Evolutionary conservation across 805 yeast genomes (phyloP).

Genomic region (Kodamaea fukazawae): DNA sequence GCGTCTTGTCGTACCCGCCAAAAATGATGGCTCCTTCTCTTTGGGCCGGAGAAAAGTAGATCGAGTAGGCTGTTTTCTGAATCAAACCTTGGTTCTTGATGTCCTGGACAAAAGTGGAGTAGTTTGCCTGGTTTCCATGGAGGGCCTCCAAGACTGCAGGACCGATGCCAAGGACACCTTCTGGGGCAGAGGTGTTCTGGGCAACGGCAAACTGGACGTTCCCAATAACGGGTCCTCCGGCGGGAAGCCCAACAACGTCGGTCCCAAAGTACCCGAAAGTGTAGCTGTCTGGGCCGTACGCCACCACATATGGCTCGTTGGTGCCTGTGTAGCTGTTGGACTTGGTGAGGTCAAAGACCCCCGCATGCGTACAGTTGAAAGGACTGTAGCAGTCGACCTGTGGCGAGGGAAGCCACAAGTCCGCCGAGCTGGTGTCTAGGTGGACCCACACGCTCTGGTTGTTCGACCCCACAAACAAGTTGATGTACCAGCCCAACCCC

Average conservation of each 20-base stretch:
- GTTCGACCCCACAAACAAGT: too few species aligned
- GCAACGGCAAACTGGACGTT: constrained; percentile 6
- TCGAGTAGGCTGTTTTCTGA: constrained; percentile 19
- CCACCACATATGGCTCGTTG: too few species aligned
- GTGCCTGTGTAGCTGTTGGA: background rate
- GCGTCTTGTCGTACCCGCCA: constrained; percentile 18
- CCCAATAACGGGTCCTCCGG: background rate
- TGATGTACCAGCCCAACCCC: too few species aligned
- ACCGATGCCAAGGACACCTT: background rate
- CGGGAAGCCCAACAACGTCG: constrained; percentile 4
- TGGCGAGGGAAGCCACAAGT: too few species aligned
- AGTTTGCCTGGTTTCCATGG: constrained; percentile 3
- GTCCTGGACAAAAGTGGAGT: constrained; percentile 16
- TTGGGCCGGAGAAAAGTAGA: constrained; percentile 20
- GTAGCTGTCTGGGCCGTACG: too few species aligned
- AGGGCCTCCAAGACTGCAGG: constrained; percentile 2
- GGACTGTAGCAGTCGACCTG: background rate
- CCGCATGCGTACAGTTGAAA: background rate
- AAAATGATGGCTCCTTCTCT: constrained; percentile 23
- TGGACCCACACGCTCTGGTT: too few species aligned
- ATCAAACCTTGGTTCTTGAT: constrained; percentile 27
- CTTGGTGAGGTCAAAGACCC: constrained; percentile 1
- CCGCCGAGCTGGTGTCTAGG: too few species aligned
- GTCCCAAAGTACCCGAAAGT: constrained; percentile 3
- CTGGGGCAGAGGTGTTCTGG: background rate